Percentiles rank a stretch among this genome's conserved stretches.
These are phyloP conservation scores for Debaryomyces udenii DNA, from an alignment of 1,139 yeast genomes.

Conservation along the genomic window DNA sequence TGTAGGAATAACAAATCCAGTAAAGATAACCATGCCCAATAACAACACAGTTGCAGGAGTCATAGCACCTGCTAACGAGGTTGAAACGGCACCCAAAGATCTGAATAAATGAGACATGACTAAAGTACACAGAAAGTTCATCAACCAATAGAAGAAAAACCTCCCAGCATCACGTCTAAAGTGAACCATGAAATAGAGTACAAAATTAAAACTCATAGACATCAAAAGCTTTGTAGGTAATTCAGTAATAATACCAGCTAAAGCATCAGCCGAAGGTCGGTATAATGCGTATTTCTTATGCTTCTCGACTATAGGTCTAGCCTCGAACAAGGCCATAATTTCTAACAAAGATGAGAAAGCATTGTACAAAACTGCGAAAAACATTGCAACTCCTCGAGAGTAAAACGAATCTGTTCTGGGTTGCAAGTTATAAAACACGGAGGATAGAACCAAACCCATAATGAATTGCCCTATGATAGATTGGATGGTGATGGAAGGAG, in stretches of 20 bases:
- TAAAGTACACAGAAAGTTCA: slow-evolving; percentile 46
- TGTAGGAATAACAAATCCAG: slow-evolving; percentile 63
- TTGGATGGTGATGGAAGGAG: slow-evolving; percentile 33
- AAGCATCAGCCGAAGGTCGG: slow-evolving; percentile 68
- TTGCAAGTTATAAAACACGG: slow-evolving; percentile 56
- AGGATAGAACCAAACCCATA: slow-evolving; percentile 42
- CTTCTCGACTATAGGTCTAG: slow-evolving; percentile 62
- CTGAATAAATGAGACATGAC: slow-evolving; percentile 63
- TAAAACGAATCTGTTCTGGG: slow-evolving; percentile 54
- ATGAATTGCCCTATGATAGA: slow-evolving; percentile 29
- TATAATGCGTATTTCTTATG: slow-evolving; percentile 66
- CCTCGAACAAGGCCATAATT: slow-evolving; percentile 56
- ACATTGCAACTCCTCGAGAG: slow-evolving; percentile 59
- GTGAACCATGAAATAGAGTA: slow-evolving; percentile 60
- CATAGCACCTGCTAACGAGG: slow-evolving; percentile 60
- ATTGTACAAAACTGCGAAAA: slow-evolving; percentile 59
- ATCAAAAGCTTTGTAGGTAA: slow-evolving; percentile 56
- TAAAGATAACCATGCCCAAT: slow-evolving; percentile 54
- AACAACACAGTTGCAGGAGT: slow-evolving; percentile 62
- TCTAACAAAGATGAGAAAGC: slow-evolving; percentile 62
- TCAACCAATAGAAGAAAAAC: slow-evolving; percentile 56
- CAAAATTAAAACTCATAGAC: slow-evolving; percentile 47
- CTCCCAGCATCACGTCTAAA: slow-evolving; percentile 62
- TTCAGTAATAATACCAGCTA: slow-evolving; percentile 60
- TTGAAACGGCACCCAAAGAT: slow-evolving; percentile 59